These are phyloP conservation scores for Graphilbum sp. DNA, from an alignment of 2,329 filamentous ascomycete species.

Conservation along the genomic window DNA sequence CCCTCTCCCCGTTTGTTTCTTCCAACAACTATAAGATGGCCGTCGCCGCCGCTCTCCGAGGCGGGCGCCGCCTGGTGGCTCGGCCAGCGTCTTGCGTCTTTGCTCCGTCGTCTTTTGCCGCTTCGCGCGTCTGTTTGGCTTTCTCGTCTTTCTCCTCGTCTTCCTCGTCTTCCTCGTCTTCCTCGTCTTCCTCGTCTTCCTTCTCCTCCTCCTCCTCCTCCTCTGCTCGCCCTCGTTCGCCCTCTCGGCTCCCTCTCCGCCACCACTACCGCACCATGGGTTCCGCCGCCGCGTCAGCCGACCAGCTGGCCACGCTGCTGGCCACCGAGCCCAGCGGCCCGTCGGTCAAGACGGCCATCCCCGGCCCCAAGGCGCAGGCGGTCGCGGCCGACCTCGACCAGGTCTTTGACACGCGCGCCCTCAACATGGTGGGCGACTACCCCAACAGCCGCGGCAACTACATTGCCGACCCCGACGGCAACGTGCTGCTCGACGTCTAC, in stretches of 20 bases:
- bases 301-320: conserved; percentile 12
- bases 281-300: conserved; percentile 6
- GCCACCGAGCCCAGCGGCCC: conserved; percentile 32
- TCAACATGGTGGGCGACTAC: conserved; percentile 74
- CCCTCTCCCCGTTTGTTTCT: background rate
- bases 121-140: too few species aligned
- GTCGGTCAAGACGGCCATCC: conserved; percentile 44
- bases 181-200: background rate
- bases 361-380: conserved; percentile 58
- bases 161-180: background rate
- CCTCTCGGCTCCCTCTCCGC: background rate
- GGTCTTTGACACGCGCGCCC: conserved; percentile 71
- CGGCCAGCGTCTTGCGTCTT: background rate
- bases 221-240: background rate
- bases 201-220: background rate
- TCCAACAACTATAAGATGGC: background rate
- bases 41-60: background rate
- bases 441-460: conserved; percentile 66
- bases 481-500: conserved; percentile 60
- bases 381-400: conserved; percentile 54
- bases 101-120: background rate
- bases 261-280: conserved; percentile 6
- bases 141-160: background rate
- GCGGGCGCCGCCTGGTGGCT: background rate
- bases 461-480: conserved; percentile 55